These are phyloP conservation scores for Incumbomyces lentus DNA, from an alignment of 2,329 filamentous ascomycete genomes.

Conservation along the genomic window DNA sequence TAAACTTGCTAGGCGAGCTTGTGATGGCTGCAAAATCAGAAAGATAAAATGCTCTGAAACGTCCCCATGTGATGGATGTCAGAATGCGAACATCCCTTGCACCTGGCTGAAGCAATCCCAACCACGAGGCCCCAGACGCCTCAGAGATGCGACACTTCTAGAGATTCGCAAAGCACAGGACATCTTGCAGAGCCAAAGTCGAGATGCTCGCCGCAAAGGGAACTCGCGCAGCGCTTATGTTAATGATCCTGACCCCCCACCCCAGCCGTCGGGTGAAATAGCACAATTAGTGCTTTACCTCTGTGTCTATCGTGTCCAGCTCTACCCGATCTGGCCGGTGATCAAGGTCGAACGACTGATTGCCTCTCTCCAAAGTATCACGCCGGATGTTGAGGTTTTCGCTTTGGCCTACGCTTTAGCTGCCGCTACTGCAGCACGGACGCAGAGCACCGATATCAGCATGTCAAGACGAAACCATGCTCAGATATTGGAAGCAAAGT, in stretches of 20 bases:
- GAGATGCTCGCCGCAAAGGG: slow-evolving; percentile 6
- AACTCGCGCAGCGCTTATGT: slow-evolving; percentile 15
- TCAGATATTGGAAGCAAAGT: slow-evolving; percentile 28
- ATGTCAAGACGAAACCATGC: slow-evolving; percentile 2
- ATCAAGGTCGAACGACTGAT: slow-evolving; percentile 37
- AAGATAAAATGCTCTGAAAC: slow-evolving; percentile 43
- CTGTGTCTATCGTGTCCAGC: slow-evolving; percentile 39
- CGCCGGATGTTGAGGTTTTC: slow-evolving; percentile 27
- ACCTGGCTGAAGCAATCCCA: slow-evolving; percentile 40
- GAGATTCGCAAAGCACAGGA: slow-evolving; percentile 1
- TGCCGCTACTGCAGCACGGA: slow-evolving; percentile 39
- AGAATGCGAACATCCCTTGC: slow-evolving; percentile 37
- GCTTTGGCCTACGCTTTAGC: slow-evolving; percentile 38
- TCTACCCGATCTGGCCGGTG: slow-evolving; percentile 45
- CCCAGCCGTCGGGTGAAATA: slow-evolving; percentile 11
- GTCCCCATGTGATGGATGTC: slow-evolving; percentile 38
- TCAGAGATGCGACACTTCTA: slow-evolving; percentile 29
- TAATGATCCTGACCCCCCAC: slow-evolving; percentile 8
- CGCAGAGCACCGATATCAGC: slow-evolving; percentile 16
- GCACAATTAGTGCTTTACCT: slow-evolving; percentile 25
- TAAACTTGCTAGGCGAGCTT: slow-evolving; percentile 31
- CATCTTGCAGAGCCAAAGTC: slow-evolving; percentile 3
- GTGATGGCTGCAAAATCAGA: slow-evolving; percentile 44
- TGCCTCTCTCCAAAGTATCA: slow-evolving; percentile 27
- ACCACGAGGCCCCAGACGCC: slow-evolving; percentile 37